Conservation (phyloP, 2,329 filamentous ascomycete genomes). For the Cercospora berteroae region DNA sequence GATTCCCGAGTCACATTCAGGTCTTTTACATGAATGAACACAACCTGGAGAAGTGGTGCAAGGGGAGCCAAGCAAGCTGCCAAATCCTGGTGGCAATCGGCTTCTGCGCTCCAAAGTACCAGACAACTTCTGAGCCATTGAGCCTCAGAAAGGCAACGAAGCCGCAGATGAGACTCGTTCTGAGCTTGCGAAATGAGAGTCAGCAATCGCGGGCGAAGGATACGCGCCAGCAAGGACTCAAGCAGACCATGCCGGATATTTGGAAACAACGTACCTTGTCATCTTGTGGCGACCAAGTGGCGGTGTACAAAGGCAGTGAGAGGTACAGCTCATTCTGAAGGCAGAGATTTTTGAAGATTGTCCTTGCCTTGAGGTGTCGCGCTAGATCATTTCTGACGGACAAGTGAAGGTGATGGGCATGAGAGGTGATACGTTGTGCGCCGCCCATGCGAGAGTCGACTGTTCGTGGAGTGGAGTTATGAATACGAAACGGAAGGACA, state of each 20-base stretch:
- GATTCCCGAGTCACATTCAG: not conserved
- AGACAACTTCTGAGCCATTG: not conserved
- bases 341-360: too few relatives aligned
- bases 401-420: too few relatives aligned
- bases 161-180: not conserved
- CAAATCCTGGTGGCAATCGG: not conserved
- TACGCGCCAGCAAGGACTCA: not conserved
- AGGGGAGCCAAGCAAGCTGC: not conserved
- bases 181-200: not conserved
- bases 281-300: too few relatives aligned
- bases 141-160: not conserved
- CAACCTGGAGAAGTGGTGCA: not conserved
- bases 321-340: too few relatives aligned
- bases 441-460: too few relatives aligned
- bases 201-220: not conserved
- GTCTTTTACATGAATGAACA: not conserved
- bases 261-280: too few relatives aligned
- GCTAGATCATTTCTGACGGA: too few relatives aligned
- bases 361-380: too few relatives aligned
- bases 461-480: too few relatives aligned
- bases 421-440: too few relatives aligned
- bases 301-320: not conserved
- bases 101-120: not conserved
- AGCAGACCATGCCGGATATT: not conserved
- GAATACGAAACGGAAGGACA: too few relatives aligned